Evolutionary conservation across 1,284 basidiomycete genomes (phyloP).

Genomic region (Ustilago shanxiensis): DNA sequence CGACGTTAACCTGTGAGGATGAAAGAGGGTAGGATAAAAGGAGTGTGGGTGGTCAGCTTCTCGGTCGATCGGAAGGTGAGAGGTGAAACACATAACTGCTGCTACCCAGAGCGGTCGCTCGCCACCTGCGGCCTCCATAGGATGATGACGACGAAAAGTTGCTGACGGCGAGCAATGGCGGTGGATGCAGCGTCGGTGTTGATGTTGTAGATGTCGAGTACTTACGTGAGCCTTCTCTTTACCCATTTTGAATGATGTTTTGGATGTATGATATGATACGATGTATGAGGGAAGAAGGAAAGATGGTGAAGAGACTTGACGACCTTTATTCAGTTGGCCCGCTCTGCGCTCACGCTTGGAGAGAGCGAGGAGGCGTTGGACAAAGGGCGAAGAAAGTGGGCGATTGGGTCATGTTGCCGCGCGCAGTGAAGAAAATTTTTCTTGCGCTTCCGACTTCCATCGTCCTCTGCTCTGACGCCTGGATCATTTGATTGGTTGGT

Average conservation of each 20-base stretch:
- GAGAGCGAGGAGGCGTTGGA: not conserved
- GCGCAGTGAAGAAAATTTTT: constrained; percentile 50
- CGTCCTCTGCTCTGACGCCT: constrained; percentile 33
- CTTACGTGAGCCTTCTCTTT: constrained; percentile 64
- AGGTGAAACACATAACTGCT: not conserved
- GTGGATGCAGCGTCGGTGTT: not conserved
- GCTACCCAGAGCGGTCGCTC: not conserved
- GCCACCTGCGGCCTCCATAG: not conserved
- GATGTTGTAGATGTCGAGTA: constrained; percentile 13
- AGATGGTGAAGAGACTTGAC: constrained; percentile 26
- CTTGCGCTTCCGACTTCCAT: constrained; percentile 38
- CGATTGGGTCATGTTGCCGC: constrained; percentile 14
- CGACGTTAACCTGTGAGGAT: constrained; percentile 68
- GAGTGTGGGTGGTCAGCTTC: constrained; percentile 21
- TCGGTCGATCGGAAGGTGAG: not conserved
- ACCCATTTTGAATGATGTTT: constrained; percentile 60
- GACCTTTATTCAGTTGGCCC: constrained; percentile 38
- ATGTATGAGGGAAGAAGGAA: constrained; percentile 49
- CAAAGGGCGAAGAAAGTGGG: constrained; percentile 15
- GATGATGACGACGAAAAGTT: constrained; percentile 1
- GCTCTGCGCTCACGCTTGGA: constrained; percentile 13
- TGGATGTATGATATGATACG: constrained; percentile 49
- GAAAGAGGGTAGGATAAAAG: not conserved
- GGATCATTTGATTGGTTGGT: constrained; percentile 19
- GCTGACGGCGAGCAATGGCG: not conserved